Conservation (phyloP, 176 grass and related monocot genomes). For the Oryza rufipogon region DNA sequence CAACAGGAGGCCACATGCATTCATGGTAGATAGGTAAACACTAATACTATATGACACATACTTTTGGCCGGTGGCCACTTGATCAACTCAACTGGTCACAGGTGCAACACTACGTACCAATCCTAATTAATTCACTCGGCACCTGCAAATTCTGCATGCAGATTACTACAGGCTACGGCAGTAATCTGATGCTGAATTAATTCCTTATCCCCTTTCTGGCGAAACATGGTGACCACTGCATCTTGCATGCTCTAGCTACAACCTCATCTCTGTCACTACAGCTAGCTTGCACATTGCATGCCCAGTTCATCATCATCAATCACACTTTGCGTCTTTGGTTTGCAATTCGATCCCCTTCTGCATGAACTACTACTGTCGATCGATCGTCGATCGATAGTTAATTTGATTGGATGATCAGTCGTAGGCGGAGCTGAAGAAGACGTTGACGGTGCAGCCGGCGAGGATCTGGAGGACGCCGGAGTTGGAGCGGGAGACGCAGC, state of each 20-base stretch:
- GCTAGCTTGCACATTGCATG: not conserved
- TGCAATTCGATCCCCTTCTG: not conserved
- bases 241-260: not conserved
- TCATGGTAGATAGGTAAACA: not conserved
- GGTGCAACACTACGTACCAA: too few relatives aligned
- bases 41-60: not conserved
- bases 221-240: not conserved
- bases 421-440: constrained; percentile 49
- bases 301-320: not conserved
- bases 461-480: constrained; percentile 70
- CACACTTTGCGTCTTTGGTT: not conserved
- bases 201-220: not conserved
- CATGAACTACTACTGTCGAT: too few relatives aligned
- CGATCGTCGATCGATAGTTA: not conserved
- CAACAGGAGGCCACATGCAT: constrained; percentile 15
- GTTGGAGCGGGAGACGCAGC: constrained; percentile 53
- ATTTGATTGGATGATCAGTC: not conserved
- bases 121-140: not conserved
- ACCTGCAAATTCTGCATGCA: not conserved
- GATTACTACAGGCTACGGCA: not conserved
- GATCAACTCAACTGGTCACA: not conserved
- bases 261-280: not conserved
- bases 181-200: not conserved
- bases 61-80: not conserved
- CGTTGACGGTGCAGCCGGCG: constrained; percentile 17